phyloP scores from a whole-genome alignment of 1,284 basidiomycete species.

The Cutaneotrichosporon cavernicola region DNA sequence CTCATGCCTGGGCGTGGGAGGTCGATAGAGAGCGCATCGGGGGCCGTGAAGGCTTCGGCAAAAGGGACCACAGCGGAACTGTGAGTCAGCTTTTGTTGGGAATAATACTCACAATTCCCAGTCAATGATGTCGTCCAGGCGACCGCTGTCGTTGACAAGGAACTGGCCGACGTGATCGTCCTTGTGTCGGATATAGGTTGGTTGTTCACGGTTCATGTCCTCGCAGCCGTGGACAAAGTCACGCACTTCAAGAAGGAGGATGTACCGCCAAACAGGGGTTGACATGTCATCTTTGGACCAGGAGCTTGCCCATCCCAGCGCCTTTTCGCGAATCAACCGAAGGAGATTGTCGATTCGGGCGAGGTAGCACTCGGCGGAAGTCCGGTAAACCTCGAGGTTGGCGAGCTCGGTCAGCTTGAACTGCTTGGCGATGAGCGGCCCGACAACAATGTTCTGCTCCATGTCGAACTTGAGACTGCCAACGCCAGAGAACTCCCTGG shows the following conservation, averaged over 20 bases:
- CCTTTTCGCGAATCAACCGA: neutral
- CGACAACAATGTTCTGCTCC: neutral
- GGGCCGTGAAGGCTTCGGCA: neutral
- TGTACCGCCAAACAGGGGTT: too few relatives aligned
- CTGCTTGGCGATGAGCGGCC: neutral
- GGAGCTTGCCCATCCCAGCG: too few relatives aligned
- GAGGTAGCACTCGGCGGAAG: neutral
- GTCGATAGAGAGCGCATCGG: neutral
- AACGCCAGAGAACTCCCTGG: neutral
- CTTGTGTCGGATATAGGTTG: constrained; percentile 2
- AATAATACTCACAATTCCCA: constrained; percentile 3
- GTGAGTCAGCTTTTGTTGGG: neutral
- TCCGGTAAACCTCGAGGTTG: neutral
- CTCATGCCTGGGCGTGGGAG: neutral
- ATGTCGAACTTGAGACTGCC: neutral
- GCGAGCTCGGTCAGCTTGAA: neutral
- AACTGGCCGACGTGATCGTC: neutral
- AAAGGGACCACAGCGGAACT: neutral
- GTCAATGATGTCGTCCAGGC: neutral
- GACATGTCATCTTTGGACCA: too few relatives aligned
- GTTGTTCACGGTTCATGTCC: neutral
- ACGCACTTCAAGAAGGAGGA: too few relatives aligned
- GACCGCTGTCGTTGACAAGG: neutral
- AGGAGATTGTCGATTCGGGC: neutral
- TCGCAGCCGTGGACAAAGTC: too few relatives aligned